Base-by-base conservation (phyloP, 768 basidiomycete species). In the Cystobasidium onofrii region DNA sequence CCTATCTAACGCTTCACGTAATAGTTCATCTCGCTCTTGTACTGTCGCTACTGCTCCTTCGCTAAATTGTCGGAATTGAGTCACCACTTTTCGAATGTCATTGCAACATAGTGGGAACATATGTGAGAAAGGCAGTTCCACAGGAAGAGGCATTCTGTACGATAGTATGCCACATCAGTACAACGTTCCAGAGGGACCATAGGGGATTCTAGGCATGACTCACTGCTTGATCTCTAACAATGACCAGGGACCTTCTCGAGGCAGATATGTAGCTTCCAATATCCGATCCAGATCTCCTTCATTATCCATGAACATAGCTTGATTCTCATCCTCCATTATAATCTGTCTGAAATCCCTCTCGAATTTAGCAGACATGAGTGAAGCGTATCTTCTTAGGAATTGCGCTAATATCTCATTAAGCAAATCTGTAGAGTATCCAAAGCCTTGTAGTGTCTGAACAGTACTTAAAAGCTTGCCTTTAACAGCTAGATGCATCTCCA, bases 61-160 rank as follows among this genome's bases (percentile, higher is more conserved):
- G 0, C 94, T 88, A 81, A 98, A 99, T 27, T 91, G 88, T 80
- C 97, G 95, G 83, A 96, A 98, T 77, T 91, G 92, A 77, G 93
- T 90, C 44, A 96, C 90, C 79, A 95, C 97, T 52, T 84, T 84
- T 29, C 91, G 88, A 74, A 95, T 90, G 88, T 95, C 82, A 83
- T 91, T 89, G 80, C 95, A 97, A 78, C 91, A 95, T n/a, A 90
- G 83, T 77, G 92, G 90, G 81, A 97, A 98, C 0, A 90, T 90
- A 80, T 90, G 89, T 0, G 95, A 98, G 90, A 95, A 99, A 0
- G 96, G 93, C 46, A 99, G 84, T 31, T 84, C 84, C 72, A 88
- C 83, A 3, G 93, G 92, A 66, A 88, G 82, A 9, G 85, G 77
- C 67, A 83, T 84, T 78, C 92, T 91, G 70, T 33, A n/a, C 23